Conservation (phyloP, 1,284 basidiomycete genomes). For the Pseudozyma pruni region DNA sequence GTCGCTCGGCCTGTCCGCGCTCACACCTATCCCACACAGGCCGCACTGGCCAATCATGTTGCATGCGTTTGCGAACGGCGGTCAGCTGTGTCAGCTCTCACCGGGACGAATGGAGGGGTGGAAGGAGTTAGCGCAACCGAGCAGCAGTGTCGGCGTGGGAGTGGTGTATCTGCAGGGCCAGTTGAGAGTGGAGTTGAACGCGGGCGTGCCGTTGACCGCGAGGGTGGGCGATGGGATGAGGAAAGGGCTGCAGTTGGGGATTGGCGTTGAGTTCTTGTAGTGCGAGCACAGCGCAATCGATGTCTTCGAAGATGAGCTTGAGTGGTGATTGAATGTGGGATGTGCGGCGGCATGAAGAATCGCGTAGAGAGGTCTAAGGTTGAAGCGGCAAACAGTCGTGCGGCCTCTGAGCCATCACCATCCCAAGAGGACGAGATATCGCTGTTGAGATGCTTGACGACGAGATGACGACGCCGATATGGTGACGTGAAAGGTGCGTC, state of each 20-base stretch:
- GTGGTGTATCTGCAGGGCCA: slow-evolving; percentile 89
- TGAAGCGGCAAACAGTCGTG: no score
- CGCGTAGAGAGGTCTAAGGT: no score
- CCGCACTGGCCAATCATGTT: slow-evolving; percentile 88
- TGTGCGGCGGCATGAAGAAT: no score
- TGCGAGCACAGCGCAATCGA: not conserved
- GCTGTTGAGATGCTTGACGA: no score
- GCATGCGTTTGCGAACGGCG: slow-evolving; percentile 86
- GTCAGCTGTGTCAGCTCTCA: slow-evolving; percentile 77
- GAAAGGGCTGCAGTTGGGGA: slow-evolving; percentile 88
- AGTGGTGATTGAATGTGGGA: no score
- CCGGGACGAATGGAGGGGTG: not conserved
- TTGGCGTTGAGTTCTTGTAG: slow-evolving; percentile 74
- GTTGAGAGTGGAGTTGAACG: slow-evolving; percentile 87
- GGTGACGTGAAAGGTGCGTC: no score
- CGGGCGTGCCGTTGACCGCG: slow-evolving; percentile 86
- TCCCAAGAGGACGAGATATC: no score
- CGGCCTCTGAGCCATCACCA: no score
- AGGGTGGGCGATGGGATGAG: slow-evolving; percentile 80
- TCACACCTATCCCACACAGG: slow-evolving; percentile 81
- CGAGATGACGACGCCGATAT: no score
- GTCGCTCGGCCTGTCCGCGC: slow-evolving; percentile 81
- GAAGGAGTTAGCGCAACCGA: slow-evolving; percentile 59
- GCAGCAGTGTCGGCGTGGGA: slow-evolving; percentile 85
- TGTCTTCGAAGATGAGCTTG: no score